These are phyloP conservation scores for Phytophthora rubi DNA, from an alignment of 352 stramenopile species.

Conservation along the genomic window DNA sequence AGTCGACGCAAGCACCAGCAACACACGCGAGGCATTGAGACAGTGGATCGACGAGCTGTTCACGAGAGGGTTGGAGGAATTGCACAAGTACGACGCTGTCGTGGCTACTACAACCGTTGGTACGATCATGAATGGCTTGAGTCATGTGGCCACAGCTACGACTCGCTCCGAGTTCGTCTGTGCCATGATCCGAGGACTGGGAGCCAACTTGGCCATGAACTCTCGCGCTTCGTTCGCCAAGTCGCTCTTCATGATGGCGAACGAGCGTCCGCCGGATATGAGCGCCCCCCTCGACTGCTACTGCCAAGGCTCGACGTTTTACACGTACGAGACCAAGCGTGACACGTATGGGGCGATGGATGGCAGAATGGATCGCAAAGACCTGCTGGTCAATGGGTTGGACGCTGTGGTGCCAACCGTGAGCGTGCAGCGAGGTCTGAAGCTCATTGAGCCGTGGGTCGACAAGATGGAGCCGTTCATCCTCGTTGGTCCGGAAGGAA, in stretches of 20 bases:
- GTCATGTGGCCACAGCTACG: conserved; percentile 78
- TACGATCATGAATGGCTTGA: conserved; percentile 93
- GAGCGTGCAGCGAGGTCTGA: conserved; percentile 87
- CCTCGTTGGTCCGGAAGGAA: conserved; percentile 93
- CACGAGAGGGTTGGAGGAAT: conserved; percentile 84
- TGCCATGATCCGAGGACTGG: conserved; percentile 92
- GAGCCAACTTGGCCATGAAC: conserved; percentile 88
- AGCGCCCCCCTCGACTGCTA: conserved; percentile 90
- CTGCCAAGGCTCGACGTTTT: conserved; percentile 69
- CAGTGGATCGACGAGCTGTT: conserved; percentile 95
- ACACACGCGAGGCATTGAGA: conserved; percentile 57
- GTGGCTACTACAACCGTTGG: conserved; percentile 95
- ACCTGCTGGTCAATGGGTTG: conserved; percentile 47
- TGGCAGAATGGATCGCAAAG: conserved; percentile 63
- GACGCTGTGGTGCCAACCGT: conserved; percentile 70
- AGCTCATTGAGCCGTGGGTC: conserved; percentile 92
- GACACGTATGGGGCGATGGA: conserved; percentile 81
- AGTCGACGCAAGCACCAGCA: conserved; percentile 22
- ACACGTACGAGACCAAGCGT: conserved; percentile 80
- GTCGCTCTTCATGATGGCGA: conserved; percentile 92
- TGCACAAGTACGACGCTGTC: conserved; percentile 84
- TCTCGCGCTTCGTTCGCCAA: conserved; percentile 89
- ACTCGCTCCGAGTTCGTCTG: conserved; percentile 91
- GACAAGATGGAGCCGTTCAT: conserved; percentile 95
- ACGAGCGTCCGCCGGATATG: conserved; percentile 91